phyloP scores from a whole-genome alignment of 345 rosid genomes.

The Hypericum androsaemum region DNA sequence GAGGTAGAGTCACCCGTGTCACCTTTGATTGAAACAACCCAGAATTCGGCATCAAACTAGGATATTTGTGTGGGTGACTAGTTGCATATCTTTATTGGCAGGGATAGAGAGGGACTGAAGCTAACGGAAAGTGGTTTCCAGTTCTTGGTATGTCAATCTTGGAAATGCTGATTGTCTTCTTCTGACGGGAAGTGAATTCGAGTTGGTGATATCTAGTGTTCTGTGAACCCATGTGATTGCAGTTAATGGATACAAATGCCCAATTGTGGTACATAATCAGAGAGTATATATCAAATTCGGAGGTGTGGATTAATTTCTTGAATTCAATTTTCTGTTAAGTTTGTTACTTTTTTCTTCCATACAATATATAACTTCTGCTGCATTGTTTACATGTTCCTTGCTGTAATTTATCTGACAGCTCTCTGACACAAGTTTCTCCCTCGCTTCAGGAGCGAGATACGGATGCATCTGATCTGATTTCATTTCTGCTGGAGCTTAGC shows the following conservation, averaged over 20 bases:
- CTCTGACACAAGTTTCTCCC: constrained; percentile 2
- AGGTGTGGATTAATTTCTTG: constrained; percentile 40
- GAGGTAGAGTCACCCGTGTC: constrained; percentile 26
- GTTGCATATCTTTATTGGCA: constrained; percentile 15
- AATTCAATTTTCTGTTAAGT: neutral
- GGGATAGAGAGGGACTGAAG: constrained; percentile 77
- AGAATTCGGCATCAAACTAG: too few relatives aligned
- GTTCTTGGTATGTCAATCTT: constrained; percentile 64
- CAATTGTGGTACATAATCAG: constrained; percentile 96
- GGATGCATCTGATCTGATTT: constrained; percentile 77
- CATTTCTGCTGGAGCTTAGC: constrained; percentile 94
- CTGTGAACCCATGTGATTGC: constrained; percentile 21
- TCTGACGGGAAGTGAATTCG: constrained; percentile 12
- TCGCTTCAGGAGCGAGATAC: constrained; percentile 71
- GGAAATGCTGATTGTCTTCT: constrained; percentile 16
- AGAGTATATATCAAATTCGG: constrained; percentile 88
- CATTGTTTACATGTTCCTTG: neutral
- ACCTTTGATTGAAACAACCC: too few relatives aligned
- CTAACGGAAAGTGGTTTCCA: constrained; percentile 95
- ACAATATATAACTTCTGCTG: constrained; percentile 1
- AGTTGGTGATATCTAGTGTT: constrained; percentile 5
- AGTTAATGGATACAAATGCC: constrained; percentile 98
- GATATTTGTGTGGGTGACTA: too few relatives aligned
- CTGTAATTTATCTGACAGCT: neutral
- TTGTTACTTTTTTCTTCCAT: neutral